Percentiles rank a stretch among this genome's conserved stretches.
Evolutionary conservation across 495 filamentous ascomycete species (phyloP).

Genomic region (Aspergillus bridgeri): DNA sequence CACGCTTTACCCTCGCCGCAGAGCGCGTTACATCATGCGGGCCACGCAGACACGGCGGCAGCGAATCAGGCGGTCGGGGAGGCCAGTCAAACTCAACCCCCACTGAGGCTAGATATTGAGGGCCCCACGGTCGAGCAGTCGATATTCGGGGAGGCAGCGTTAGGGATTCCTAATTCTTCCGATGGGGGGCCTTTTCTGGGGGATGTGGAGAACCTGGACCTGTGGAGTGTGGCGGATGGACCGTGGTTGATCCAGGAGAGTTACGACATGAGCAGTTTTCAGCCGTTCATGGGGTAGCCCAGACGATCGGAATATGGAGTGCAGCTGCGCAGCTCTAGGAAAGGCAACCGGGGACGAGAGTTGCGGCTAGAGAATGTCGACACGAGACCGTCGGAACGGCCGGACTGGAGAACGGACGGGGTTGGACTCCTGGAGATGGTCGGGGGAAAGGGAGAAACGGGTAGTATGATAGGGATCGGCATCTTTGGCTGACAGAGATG

Average conservation of each 20-base stretch:
- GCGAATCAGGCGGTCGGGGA: not conserved
- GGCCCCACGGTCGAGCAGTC: not conserved
- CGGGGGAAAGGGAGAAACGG: not conserved
- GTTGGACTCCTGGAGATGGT: not conserved
- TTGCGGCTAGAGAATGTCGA: not conserved
- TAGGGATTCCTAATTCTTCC: not conserved
- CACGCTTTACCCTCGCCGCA: not conserved
- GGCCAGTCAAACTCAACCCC: not conserved
- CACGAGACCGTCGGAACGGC: not conserved
- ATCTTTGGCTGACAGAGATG: no score
- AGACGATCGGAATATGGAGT: no score
- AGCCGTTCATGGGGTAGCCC: not conserved
- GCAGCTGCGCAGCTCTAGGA: no score
- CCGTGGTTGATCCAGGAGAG: conserved; percentile 41
- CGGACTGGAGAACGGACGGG: not conserved
- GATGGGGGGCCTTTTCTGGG: not conserved
- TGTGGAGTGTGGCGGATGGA: conserved; percentile 42
- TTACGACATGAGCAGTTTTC: conserved; percentile 12
- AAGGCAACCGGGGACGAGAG: not conserved
- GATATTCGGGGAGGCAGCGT: not conserved
- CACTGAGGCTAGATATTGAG: not conserved
- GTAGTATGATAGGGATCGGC: not conserved
- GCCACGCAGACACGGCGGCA: not conserved
- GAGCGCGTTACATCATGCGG: not conserved
- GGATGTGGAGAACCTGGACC: conserved; percentile 21